Evolutionary conservation across 352 stramenopile species (phyloP), one percentile per base, ranked within the genome.

Genomic region (Phytophthora constricta): DNA sequence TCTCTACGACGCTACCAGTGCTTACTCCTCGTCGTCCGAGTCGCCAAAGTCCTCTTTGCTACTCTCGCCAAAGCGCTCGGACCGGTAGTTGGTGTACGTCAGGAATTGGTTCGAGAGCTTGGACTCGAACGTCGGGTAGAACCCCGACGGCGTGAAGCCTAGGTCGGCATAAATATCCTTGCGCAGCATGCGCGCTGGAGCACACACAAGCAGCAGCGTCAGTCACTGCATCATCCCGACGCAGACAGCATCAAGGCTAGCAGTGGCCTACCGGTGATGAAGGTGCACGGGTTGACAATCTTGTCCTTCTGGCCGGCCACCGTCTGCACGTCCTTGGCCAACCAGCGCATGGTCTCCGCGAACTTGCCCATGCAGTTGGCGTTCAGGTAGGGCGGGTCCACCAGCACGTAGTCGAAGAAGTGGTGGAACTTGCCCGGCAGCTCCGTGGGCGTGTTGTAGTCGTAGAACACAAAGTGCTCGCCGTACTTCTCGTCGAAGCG

Each of bases 81-180:
- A 87, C 14, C 20, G 23, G 61, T 85, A 87, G 74, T 87, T 87
- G 23, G 79, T 87, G 61, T 87, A 87, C 27, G 79, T 85, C 48
- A 85, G 53, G 61, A 87, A 85, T 26, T 84, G 76, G 47, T 87
- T 87, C 39, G 79, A 87, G n/a, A 87, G 65, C 54, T 87, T 87
- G 16, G 79, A 87, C 47, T 85, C 76, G 28, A 87, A 87, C 11
- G 76, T 85, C 23, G 79, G 74, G 23, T 50, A 52, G 53, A 87
- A 85, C 5, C 72, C 68, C 11, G 76, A 76, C 16, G 79, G 76
- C 33, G 47, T 83, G 57, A 87, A 85, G 41, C 73, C 76, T 20
- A 87, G 47, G n/a, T 87, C 74, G n/a, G 63, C 62, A 67, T 76
- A 80, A 69, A 87, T 87, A 67, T 81, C 53, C 62, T 83, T 81